phyloP scores from a whole-genome alignment of 306 rosid genomes.

The Fragaria iinumae region DNA sequence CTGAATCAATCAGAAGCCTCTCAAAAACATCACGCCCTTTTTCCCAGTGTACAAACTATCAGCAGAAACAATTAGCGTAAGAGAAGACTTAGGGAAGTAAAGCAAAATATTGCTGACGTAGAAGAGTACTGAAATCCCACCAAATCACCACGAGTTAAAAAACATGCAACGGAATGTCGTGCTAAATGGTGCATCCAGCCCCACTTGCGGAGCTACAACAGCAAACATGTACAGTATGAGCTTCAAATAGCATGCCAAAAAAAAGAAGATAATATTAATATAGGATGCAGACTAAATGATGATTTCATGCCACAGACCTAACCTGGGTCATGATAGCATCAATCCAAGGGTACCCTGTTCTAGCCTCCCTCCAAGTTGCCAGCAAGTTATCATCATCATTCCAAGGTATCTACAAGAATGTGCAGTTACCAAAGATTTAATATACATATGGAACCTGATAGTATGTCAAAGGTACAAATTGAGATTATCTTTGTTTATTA shows the following conservation, averaged over 20 bases:
- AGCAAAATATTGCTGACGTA: not conserved
- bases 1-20: conserved; percentile 95
- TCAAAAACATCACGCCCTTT: conserved; percentile 92
- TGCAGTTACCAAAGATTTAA: not conserved
- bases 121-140: conserved; percentile 27
- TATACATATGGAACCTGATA: not conserved
- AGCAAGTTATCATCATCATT: conserved; percentile 64
- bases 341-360: conserved; percentile 97
- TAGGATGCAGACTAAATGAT: conserved; percentile 8
- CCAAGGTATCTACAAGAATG: conserved; percentile 74
- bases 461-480: too few relatives aligned
- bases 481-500: not conserved
- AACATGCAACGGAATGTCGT: conserved; percentile 90
- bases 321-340: conserved; percentile 97
- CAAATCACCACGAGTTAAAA: conserved; percentile 93
- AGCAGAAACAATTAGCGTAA: conserved; percentile 21
- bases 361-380: conserved; percentile 83
- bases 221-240: not conserved
- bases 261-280: not conserved
- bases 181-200: conserved; percentile 99
- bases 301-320: conserved; percentile 18
- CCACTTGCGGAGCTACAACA: conserved; percentile 81
- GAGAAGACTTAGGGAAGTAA: not conserved
- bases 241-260: conserved; percentile 15
- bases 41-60: conserved; percentile 89